Conservation (phyloP, 768 basidiomycete genomes). For the Guyanaporus albipodus region DNA sequence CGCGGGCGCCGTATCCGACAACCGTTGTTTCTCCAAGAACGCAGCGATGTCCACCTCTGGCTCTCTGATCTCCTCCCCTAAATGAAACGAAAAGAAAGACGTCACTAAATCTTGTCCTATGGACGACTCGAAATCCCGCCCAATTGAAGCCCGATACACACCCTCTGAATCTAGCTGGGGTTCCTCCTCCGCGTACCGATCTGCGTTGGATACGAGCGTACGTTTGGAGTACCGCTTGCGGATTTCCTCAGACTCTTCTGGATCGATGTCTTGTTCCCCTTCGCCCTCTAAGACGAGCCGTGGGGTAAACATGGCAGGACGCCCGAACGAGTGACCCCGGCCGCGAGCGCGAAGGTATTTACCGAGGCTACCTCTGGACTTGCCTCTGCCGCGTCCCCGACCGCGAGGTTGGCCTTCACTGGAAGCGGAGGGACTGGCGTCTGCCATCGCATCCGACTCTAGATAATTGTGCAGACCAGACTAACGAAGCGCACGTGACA, state of each 20-base stretch:
- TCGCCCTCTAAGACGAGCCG: constrained; percentile 63
- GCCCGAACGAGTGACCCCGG: constrained; percentile 53
- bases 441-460: constrained; percentile 8
- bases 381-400: constrained; percentile 49
- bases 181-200: constrained; percentile 70
- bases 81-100: not conserved
- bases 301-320: constrained; percentile 62
- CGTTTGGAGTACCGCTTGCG: constrained; percentile 52
- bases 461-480: not conserved
- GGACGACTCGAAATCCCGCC: not conserved
- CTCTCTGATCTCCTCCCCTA: constrained; percentile 64
- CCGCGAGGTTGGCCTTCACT: constrained; percentile 18
- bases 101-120: not conserved
- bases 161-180: constrained; percentile 71
- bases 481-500: not conserved
- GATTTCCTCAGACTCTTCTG: constrained; percentile 47
- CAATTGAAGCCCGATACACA: constrained; percentile 25
- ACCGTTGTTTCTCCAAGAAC: constrained; percentile 62
- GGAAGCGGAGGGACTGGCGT: constrained; percentile 9
- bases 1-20: constrained; percentile 34
- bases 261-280: constrained; percentile 31
- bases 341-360: constrained; percentile 74
- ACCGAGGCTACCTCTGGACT: constrained; percentile 64
- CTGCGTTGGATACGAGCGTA: constrained; percentile 63
- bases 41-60: constrained; percentile 69